Percentiles rank a stretch among this genome's conserved stretches.
Evolutionary conservation across 148 eudicot species (phyloP).

Genomic region (Rhododendron griersonianum): DNA sequence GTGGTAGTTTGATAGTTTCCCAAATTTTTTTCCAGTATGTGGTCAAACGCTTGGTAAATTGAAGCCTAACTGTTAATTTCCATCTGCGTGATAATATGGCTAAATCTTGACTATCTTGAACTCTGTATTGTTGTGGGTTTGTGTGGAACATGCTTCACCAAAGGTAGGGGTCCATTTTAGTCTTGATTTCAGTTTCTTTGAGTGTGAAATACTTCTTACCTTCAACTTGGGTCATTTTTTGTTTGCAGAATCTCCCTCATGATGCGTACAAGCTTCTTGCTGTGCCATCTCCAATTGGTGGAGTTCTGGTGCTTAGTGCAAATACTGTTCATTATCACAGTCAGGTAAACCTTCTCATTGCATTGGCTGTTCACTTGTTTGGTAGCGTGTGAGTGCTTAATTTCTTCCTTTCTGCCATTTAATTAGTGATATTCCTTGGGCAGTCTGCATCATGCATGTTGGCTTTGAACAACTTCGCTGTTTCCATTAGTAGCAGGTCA

Average conservation of each 20-base stretch:
- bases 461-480: slow-evolving; percentile 84
- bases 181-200: neutral
- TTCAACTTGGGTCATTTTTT: slow-evolving; percentile 8
- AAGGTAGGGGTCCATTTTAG: neutral
- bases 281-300: slow-evolving; percentile 98
- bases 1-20: neutral
- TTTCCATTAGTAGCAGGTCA: slow-evolving; percentile 72
- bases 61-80: neutral
- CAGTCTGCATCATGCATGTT: slow-evolving; percentile 88
- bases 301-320: slow-evolving; percentile 80
- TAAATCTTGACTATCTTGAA: neutral
- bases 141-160: neutral
- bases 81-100: neutral
- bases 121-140: neutral
- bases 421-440: slow-evolving; percentile 25
- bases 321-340: slow-evolving; percentile 94
- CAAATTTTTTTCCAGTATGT: neutral
- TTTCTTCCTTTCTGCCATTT: slow-evolving; percentile 11
- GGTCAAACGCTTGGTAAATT: neutral
- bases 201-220: neutral
- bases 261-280: slow-evolving; percentile 98
- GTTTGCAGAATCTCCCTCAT: slow-evolving; percentile 80
- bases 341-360: slow-evolving; percentile 54
- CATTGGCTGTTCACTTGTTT: slow-evolving; percentile 10
- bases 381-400: neutral